Evolutionary conservation across 2,329 filamentous ascomycete genomes (phyloP), one percentile per base, ranked within the genome.

Genomic region (Triangularia setosa): DNA sequence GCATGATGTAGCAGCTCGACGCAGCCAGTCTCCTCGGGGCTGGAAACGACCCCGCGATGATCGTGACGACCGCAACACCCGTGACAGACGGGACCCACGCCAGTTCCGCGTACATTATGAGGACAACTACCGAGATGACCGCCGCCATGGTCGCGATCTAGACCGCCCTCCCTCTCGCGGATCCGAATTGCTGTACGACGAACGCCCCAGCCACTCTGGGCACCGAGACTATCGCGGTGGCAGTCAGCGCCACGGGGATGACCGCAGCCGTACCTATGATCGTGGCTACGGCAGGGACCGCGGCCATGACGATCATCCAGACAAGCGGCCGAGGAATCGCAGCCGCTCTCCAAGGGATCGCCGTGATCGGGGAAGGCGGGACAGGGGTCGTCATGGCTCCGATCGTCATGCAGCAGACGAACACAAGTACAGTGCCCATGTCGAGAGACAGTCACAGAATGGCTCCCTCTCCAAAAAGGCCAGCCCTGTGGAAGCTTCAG

Each of bases 1-100:
- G 70, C 71, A 79, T 78, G 80, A 80, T 74, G 73, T 77, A 69
- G 75, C 75, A 67, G 77, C 80, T 53, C 68, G 65, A 55, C 66
- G 66, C 57, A 80, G 77, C 74, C 79, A 83, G 71, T 89, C 88
- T 56, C 87, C 88, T 65, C 83, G 83, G 70, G 88, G 86, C 65
- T 84, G 84, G 72, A 93, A 93, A 78, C 85, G 90, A 69, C 76
- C 82, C 59, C 84, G 84, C 72, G 86, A 89, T 71, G 87, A 90
- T 65, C 83, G 86, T 68, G 83, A 88, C 69, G 76, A 74, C 55
- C 52, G n/a, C 24, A 5, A 27, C 12, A 27, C 21, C 16, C 78
- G 79, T 61, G 73, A 76, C 73, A 80, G 80, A 66, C 76, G 82
- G 62, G 87, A 90, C 70, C 77, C 84, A 48, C 81, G 88, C 72